A percentile compares a stretch with the other conserved stretches of the same genome.
phyloP scores from a whole-genome alignment of 2,329 filamentous ascomycete genomes.

The Neofusicoccum parvum region DNA sequence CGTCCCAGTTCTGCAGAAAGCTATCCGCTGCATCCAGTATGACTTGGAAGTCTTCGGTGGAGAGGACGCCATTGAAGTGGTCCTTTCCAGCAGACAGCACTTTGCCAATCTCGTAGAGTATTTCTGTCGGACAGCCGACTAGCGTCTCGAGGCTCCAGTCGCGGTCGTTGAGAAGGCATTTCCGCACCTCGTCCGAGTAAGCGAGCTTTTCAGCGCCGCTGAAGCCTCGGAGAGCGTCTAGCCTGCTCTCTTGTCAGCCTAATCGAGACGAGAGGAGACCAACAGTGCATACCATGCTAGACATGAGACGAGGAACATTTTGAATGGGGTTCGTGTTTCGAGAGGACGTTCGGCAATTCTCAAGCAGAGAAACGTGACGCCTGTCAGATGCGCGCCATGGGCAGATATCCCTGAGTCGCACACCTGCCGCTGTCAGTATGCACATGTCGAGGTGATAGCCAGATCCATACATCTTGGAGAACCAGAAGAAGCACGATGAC shows the following conservation, averaged over 20 bases:
- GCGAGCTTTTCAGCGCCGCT: conserved; percentile 27
- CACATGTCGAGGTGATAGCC: background rate
- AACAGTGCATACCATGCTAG: conserved; percentile 20
- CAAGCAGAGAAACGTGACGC: conserved; percentile 24
- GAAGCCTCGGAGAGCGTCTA: conserved; percentile 25
- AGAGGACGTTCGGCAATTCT: conserved; percentile 14
- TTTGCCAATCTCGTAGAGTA: conserved; percentile 22
- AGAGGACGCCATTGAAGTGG: background rate
- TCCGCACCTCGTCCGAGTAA: conserved; percentile 15
- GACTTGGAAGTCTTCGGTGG: background rate
- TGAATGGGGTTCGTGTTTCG: background rate
- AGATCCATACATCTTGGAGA: conserved; percentile 23
- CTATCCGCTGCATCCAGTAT: conserved; percentile 10
- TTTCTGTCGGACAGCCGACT: conserved; percentile 23
- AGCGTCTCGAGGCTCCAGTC: conserved; percentile 19
- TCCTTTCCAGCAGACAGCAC: conserved; percentile 22
- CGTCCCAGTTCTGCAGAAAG: conserved; percentile 18
- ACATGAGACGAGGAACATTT: conserved; percentile 24
- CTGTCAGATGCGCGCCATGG: conserved; percentile 26
- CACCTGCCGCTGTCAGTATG: conserved; percentile 3
- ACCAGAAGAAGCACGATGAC: conserved; percentile 24
- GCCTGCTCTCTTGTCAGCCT: background rate
- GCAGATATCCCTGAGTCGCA: conserved; percentile 26
- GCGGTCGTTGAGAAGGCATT: conserved; percentile 11
- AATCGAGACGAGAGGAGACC: background rate